Conservation (phyloP, 768 basidiomycete species). For the Gymnopilus dilepis region DNA sequence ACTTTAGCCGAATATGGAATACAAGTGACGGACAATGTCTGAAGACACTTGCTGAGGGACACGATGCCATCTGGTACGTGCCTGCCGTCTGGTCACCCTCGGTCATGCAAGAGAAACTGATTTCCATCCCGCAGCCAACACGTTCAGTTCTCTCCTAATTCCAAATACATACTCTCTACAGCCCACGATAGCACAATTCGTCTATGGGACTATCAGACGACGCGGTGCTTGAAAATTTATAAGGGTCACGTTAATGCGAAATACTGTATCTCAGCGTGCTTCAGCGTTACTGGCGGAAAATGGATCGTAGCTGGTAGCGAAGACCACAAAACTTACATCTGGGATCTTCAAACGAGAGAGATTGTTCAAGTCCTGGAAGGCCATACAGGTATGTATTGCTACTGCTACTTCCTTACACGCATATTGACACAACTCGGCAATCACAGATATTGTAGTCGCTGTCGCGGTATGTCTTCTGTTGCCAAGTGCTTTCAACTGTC, state of each 20-base stretch:
- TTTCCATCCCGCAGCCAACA: slow-evolving; percentile 66
- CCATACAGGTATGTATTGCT: slow-evolving; percentile 63
- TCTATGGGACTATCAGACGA: slow-evolving; percentile 94
- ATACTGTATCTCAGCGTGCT: slow-evolving; percentile 85
- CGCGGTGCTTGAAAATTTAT: slow-evolving; percentile 91
- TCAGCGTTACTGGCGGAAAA: slow-evolving; percentile 83
- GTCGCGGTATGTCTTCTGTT: slow-evolving; percentile 60
- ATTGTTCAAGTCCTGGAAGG: slow-evolving; percentile 81
- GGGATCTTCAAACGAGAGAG: slow-evolving; percentile 90
- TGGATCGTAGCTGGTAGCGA: slow-evolving; percentile 95
- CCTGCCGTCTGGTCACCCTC: background rate
- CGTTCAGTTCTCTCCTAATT: slow-evolving; percentile 95
- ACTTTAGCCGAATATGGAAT: slow-evolving; percentile 91
- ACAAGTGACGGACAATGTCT: slow-evolving; percentile 91
- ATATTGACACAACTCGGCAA: no score
- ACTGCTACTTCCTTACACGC: background rate
- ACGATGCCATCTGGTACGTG: slow-evolving; percentile 78
- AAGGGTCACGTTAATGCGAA: slow-evolving; percentile 81
- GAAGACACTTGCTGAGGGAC: slow-evolving; percentile 92
- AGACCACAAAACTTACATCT: slow-evolving; percentile 87
- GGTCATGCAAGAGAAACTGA: background rate
- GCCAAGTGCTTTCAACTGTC: slow-evolving; percentile 5
- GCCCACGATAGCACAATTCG: slow-evolving; percentile 93
- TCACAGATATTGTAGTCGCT: slow-evolving; percentile 75
- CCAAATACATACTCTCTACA: slow-evolving; percentile 91